Evolutionary conservation across 495 filamentous ascomycete species (phyloP).

Genomic region (Cenococcum geophilum): DNA sequence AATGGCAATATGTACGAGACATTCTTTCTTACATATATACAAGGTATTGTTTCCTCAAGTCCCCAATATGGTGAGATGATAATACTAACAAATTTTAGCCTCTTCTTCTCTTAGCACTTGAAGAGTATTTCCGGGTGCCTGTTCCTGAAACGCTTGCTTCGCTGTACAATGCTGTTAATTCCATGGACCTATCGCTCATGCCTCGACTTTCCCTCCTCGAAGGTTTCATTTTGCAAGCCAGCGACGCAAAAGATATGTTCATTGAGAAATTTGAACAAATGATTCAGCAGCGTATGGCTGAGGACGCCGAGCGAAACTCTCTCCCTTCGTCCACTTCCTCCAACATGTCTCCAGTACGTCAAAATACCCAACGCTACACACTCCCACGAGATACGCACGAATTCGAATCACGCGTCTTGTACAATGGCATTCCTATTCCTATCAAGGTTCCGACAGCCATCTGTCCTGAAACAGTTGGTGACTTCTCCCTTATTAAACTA

Average conservation of each 20-base stretch:
- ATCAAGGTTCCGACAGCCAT: conserved; percentile 91
- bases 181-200: conserved; percentile 94
- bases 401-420: conserved; percentile 89
- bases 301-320: conserved; percentile 40
- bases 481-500: conserved; percentile 95
- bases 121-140: conserved; percentile 95
- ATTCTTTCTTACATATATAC: conserved; percentile 98
- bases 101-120: conserved; percentile 84
- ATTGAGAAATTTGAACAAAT: conserved; percentile 96
- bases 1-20: conserved; percentile 98
- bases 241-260: conserved; percentile 92
- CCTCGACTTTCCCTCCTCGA: conserved; percentile 79
- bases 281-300: conserved; percentile 61
- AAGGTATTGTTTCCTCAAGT: conserved; percentile 52
- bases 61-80: neutral
- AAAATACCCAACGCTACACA: conserved; percentile 45
- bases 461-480: conserved; percentile 92
- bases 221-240: conserved; percentile 77
- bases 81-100: conserved; percentile 51
- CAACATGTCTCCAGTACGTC: conserved; percentile 34
- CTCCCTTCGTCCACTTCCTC: conserved; percentile 27
- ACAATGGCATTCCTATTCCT: conserved; percentile 90
- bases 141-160: conserved; percentile 81
- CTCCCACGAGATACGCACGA: conserved; percentile 93
- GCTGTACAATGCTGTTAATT: conserved; percentile 87